Evolutionary conservation across 2,329 filamentous ascomycete genomes (phyloP).

Genomic region (Cladosporium halotolerans): DNA sequence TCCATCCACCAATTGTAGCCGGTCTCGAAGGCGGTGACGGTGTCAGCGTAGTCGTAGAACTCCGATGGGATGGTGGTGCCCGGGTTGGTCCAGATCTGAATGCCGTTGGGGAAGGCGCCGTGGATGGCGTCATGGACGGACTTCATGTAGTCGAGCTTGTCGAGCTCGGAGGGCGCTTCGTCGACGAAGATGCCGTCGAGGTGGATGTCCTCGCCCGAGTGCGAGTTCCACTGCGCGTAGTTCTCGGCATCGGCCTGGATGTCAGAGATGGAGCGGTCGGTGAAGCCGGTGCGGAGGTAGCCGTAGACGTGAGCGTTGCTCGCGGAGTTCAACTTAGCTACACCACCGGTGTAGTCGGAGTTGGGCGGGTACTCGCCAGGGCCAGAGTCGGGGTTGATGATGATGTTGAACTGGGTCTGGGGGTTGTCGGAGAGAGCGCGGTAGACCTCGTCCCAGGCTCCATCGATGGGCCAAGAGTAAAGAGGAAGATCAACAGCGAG

Average conservation of each 20-base stretch:
- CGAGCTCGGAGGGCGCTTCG: slow-evolving; percentile 19
- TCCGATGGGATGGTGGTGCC: slow-evolving; percentile 7
- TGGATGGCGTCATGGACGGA: slow-evolving; percentile 8
- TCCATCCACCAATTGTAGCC: slow-evolving; percentile 11
- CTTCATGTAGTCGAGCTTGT: slow-evolving; percentile 12
- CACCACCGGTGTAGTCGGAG: slow-evolving; percentile 20
- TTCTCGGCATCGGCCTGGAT: slow-evolving; percentile 17
- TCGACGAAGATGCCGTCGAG: slow-evolving; percentile 27
- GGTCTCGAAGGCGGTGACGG: slow-evolving; percentile 13
- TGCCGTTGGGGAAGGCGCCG: slow-evolving; percentile 1
- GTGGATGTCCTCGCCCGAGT: slow-evolving; percentile 17
- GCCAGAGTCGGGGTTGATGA: slow-evolving; percentile 26
- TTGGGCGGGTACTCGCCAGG: slow-evolving; percentile 21
- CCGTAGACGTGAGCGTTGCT: slow-evolving; percentile 24
- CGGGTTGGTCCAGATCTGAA: slow-evolving; percentile 12
- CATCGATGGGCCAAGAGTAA: slow-evolving; percentile 25
- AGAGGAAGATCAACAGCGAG: slow-evolving; percentile 20
- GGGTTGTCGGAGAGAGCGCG: slow-evolving; percentile 20
- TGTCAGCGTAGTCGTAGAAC: slow-evolving; percentile 13
- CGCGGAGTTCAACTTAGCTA: slow-evolving; percentile 20
- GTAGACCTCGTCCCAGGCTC: slow-evolving; percentile 22
- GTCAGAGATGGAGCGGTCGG: slow-evolving; percentile 19
- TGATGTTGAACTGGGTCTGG: slow-evolving; percentile 23
- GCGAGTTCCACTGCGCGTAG: slow-evolving; percentile 16
- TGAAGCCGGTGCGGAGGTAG: slow-evolving; percentile 26